Evolutionary conservation across 1,284 basidiomycete genomes (phyloP).

Genomic region (Anthracocystis panici-leucophaei): DNA sequence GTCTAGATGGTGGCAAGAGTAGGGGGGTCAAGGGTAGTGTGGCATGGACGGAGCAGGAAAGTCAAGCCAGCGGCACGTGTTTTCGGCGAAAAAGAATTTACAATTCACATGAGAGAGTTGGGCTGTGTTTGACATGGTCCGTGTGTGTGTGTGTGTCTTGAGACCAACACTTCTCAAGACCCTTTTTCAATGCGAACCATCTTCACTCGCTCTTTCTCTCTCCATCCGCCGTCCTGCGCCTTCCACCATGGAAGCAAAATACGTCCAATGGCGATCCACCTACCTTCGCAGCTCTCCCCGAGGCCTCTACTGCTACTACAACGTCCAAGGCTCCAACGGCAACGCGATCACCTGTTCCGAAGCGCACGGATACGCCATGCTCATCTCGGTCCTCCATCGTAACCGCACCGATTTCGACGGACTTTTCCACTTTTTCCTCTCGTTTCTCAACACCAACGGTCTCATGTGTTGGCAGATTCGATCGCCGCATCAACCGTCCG

Average conservation of each 20-base stretch:
- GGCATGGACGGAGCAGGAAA: too few species aligned
- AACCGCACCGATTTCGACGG: constrained; percentile 61
- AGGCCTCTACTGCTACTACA: constrained; percentile 63
- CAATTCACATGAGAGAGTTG: too few species aligned
- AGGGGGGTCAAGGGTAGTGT: too few species aligned
- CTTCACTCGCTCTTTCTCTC: neutral
- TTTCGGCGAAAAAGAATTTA: neutral
- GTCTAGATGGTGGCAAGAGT: neutral
- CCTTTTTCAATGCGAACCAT: neutral
- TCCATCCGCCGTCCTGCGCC: neutral
- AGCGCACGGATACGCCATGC: constrained; percentile 65
- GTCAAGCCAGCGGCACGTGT: neutral
- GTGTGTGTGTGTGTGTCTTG: constrained; percentile 8
- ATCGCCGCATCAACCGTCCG: constrained; percentile 19
- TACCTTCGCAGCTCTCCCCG: constrained; percentile 36
- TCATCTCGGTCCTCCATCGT: constrained; percentile 59
- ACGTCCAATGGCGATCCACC: constrained; percentile 37
- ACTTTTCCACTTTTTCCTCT: constrained; percentile 54
- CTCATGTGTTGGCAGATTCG: constrained; percentile 66
- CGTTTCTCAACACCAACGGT: constrained; percentile 53
- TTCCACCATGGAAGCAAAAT: constrained; percentile 51
- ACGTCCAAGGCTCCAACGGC: constrained; percentile 56
- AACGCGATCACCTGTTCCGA: constrained; percentile 66
- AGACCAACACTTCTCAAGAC: constrained; percentile 6
- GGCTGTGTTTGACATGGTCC: constrained; percentile 19